Evolutionary conservation across 495 filamentous ascomycete species (phyloP).

Genomic region (Neurospora tetraspora): DNA sequence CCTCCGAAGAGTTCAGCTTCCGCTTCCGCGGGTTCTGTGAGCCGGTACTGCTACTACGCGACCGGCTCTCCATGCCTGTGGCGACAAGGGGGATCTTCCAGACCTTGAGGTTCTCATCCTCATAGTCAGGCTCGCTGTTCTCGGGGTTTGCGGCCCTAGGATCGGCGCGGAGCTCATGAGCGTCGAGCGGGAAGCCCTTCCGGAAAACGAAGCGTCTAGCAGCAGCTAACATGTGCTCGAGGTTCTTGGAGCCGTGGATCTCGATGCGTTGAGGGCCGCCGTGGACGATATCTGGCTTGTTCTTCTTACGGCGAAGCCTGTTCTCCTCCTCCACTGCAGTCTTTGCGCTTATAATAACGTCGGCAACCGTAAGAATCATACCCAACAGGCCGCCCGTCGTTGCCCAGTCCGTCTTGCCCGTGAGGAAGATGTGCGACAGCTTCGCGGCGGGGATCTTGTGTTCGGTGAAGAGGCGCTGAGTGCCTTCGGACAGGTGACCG

Average conservation of each 20-base stretch:
- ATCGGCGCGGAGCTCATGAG: slow-evolving; percentile 51
- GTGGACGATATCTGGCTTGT: slow-evolving; percentile 8
- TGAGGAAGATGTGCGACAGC: slow-evolving; percentile 67
- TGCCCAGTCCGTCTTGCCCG: slow-evolving; percentile 64
- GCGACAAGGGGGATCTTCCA: slow-evolving; percentile 64
- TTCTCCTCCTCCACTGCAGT: slow-evolving; percentile 13
- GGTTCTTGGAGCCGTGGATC: slow-evolving; percentile 69
- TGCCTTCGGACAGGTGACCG: slow-evolving; percentile 73
- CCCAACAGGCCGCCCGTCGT: slow-evolving; percentile 75
- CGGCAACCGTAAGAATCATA: slow-evolving; percentile 71
- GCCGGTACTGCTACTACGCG: slow-evolving; percentile 9
- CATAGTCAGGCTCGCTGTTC: slow-evolving; percentile 49
- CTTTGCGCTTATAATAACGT: slow-evolving; percentile 34
- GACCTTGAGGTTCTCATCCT: slow-evolving; percentile 64
- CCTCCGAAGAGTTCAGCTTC: slow-evolving; percentile 5
- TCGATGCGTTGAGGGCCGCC: slow-evolving; percentile 30
- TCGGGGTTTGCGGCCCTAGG: slow-evolving; percentile 9
- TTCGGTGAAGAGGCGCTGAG: slow-evolving; percentile 67
- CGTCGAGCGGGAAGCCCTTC: slow-evolving; percentile 59
- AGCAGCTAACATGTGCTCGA: slow-evolving; percentile 69
- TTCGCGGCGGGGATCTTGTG: slow-evolving; percentile 48
- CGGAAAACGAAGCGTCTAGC: slow-evolving; percentile 85
- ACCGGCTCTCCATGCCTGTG: slow-evolving; percentile 2
- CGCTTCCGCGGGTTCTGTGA: slow-evolving; percentile 8
- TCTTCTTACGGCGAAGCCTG: slow-evolving; percentile 21